Evolutionary conservation across 768 basidiomycete species (phyloP).

Genomic region (Pleurotus pulmonarius): DNA sequence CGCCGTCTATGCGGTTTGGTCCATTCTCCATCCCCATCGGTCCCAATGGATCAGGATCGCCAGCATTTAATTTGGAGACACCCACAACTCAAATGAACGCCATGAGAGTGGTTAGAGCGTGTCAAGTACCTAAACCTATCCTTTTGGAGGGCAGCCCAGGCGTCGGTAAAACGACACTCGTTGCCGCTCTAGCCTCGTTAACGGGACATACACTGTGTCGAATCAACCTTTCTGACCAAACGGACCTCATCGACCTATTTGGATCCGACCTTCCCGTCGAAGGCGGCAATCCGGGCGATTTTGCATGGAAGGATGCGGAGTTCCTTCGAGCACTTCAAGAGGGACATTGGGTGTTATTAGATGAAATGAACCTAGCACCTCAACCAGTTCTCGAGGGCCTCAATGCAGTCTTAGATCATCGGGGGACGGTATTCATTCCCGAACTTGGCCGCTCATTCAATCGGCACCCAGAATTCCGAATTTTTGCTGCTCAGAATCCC

Average conservation of each 20-base stretch:
- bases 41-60: slow-evolving; percentile 24
- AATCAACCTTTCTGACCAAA: slow-evolving; percentile 98
- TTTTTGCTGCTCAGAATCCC: slow-evolving; percentile 98
- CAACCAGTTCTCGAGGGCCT: slow-evolving; percentile 96
- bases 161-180: slow-evolving; percentile 94
- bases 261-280: slow-evolving; percentile 96
- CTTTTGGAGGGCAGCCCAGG: slow-evolving; percentile 97
- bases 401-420: slow-evolving; percentile 93
- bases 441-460: slow-evolving; percentile 88
- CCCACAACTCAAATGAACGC: slow-evolving; percentile 89
- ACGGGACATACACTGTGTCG: slow-evolving; percentile 79
- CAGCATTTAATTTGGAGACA: slow-evolving; percentile 76
- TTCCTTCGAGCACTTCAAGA: slow-evolving; percentile 90
- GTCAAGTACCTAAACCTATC: slow-evolving; percentile 87
- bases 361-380: slow-evolving; percentile 98
- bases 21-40: slow-evolving; percentile 72
- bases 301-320: slow-evolving; percentile 96
- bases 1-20: slow-evolving; percentile 55
- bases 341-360: slow-evolving; percentile 97
- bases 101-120: slow-evolving; percentile 84
- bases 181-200: slow-evolving; percentile 80
- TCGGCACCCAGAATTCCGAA: slow-evolving; percentile 90
- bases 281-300: slow-evolving; percentile 86
- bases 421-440: slow-evolving; percentile 92
- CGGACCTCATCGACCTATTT: slow-evolving; percentile 93